Evolutionary conservation across 108 stramenopile genomes (phyloP), one percentile per base, ranked within the genome.

Genomic region (Parietichytrium sp.): DNA sequence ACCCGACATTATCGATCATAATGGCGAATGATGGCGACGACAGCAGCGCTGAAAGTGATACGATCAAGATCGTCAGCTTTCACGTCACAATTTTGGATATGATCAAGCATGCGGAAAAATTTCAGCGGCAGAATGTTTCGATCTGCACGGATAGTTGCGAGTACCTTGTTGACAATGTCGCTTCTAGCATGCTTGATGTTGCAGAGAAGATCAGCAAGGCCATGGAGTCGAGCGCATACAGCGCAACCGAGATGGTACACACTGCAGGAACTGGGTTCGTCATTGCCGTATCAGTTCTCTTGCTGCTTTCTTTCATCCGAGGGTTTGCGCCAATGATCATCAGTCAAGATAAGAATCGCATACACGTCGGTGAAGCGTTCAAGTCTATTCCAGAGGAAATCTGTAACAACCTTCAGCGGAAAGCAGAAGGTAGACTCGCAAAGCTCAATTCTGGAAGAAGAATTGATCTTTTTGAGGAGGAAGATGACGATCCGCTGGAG

Each of bases 31-130:
- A n/a, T n/a, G n/a, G n/a, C n/a, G n/a, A n/a, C 33, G 38, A n/a
- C n/a, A n/a, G n/a, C n/a, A n/a, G n/a, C n/a, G n/a, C n/a, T n/a
- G n/a, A n/a, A n/a, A n/a, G n/a, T n/a, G n/a, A n/a, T n/a, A n/a
- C n/a, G n/a, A n/a, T n/a, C n/a, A n/a, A 42, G 42, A 72, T 45
- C 61, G 10, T 72, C 23, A 72, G 61, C 42, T 72, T 72, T 45
- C 61, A 72, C 61, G 61, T 72, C 12, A 42, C 61, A 0, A 6
- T 72, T 33, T 42, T 72, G 23, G 61, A 72, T n/a, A 6, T 33
- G 29, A 20, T 72, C 42, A 45, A 33, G 10, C 61, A 72, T 25
- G 42, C 45, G 10, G 45, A 72, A n/a, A 72, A 72, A 16, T 42
- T 45, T 20, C 38, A 45, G 10, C 20, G 45, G 20, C 38, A 72